phyloP scores from a whole-genome alignment of 2,329 filamentous ascomycete genomes.

The Colletotrichum musicola region DNA sequence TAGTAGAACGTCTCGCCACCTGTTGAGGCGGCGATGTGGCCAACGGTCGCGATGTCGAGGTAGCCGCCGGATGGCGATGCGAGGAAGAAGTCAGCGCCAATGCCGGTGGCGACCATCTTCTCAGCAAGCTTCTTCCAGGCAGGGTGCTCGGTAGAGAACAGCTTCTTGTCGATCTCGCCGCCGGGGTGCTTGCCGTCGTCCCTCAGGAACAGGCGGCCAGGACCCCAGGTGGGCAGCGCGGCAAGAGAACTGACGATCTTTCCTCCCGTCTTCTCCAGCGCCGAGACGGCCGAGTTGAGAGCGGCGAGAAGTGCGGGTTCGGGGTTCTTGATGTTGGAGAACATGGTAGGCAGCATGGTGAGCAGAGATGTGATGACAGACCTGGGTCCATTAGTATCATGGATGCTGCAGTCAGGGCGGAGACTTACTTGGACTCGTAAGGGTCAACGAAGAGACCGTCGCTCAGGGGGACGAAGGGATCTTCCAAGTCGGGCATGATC shows the following conservation, averaged over 20 bases:
- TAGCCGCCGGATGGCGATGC: conserved; percentile 91
- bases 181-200: conserved; percentile 90
- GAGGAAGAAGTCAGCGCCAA: conserved; percentile 95
- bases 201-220: conserved; percentile 84
- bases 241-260: conserved; percentile 92
- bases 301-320: conserved; percentile 90
- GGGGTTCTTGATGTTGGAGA: conserved; percentile 88
- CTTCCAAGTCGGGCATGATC: conserved; percentile 97
- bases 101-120: conserved; percentile 87
- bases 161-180: conserved; percentile 91
- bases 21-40: conserved; percentile 87
- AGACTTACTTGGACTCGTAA: conserved; percentile 80
- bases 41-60: conserved; percentile 92
- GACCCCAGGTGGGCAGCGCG: conserved; percentile 91
- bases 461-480: conserved; percentile 93
- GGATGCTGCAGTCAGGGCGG: background rate
- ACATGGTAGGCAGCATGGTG: conserved; percentile 84
- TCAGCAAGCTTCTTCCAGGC: conserved; percentile 88
- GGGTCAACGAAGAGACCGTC: conserved; percentile 96
- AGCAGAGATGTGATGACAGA: conserved; percentile 90
- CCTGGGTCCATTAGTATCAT: conserved; percentile 53
- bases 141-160: conserved; percentile 90
- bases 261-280: conserved; percentile 87
- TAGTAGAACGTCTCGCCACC: conserved; percentile 97
- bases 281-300: conserved; percentile 85